Base-by-base conservation (phyloP, 495 filamentous ascomycete genomes). In the Pseudevernia furfuracea region DNA sequence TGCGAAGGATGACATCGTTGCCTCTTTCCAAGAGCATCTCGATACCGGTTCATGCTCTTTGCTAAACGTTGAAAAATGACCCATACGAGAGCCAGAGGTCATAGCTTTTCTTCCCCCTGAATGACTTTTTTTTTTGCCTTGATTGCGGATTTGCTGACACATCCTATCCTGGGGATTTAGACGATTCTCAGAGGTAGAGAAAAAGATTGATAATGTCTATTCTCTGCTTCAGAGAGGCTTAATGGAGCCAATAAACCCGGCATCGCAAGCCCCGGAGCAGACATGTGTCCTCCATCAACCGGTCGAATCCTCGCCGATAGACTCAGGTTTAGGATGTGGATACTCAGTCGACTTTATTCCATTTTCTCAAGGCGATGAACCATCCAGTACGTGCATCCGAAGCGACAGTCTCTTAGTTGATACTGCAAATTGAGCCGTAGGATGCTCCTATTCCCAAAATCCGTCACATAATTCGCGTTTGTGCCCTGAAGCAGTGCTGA, bases 161-260 rank as follows among this genome's bases (percentile, higher is more conserved):
- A 19, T 37, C 41, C 25, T 9, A 34, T 41, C 21, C 21, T 19
- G 30, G 44, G 25, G 1, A 23, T 32, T 4, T 37, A 67, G 65
- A 19, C 61, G 46, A 41, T n/a, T 67, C 38, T 53, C 53, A 11
- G 60, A 67, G 9, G 46, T 67, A 9, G 60, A 67, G 55, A 67
- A 52, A 44, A 56, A 46, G 53, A 62, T 67, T 23, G 56, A 67
- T 57, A n/a, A 62, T 38, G 28, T 67, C 12, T 67, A 59, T 23
- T 58, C 38, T 37, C 38, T 63, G 19, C 52, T 67, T 44, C 60
- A 62, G 28, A 48, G 43, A 17, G 63, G n/a, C 9, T 23, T 43
- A 21, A 38, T 30, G 21, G 23, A 32, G 44, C 58, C 60, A 56
- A 15, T 57, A 15, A 44, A 19, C 25, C 59, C 37, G 8, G 59